Evolutionary conservation across 2,329 filamentous ascomycete genomes (phyloP).

Genomic region (Fusarium palustre): DNA sequence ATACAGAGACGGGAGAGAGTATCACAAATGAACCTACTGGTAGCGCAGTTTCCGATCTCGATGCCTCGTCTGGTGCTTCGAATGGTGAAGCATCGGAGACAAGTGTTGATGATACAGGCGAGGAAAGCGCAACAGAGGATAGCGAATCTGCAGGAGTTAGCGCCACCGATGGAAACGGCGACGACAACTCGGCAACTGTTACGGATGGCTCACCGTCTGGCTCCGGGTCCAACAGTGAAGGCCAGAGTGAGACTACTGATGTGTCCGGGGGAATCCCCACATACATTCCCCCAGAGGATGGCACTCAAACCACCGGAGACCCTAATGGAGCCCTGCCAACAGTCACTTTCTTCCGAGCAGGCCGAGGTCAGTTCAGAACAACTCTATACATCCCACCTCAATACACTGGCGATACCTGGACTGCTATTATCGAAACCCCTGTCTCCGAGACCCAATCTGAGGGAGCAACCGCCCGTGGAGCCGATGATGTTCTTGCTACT

Average conservation of each 20-base stretch:
- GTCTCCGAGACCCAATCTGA: conserved; percentile 14
- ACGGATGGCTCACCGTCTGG: not conserved
- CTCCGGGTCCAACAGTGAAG: not conserved
- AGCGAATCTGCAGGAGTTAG: not conserved
- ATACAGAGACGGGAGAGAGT: not conserved
- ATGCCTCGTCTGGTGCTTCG: not conserved
- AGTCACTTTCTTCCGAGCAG: conserved; percentile 27
- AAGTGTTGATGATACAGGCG: accelerated
- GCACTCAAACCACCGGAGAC: not conserved
- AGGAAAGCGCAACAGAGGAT: not conserved
- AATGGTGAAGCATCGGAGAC: not conserved
- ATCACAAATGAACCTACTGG: accelerated
- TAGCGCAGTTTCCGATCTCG: accelerated
- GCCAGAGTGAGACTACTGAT: not conserved
- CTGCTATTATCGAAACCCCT: conserved; percentile 12
- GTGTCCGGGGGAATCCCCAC: not conserved
- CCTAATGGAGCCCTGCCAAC: not conserved
- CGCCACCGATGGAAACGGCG: not conserved
- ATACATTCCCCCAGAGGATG: not conserved
- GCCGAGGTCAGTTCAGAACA: not conserved
- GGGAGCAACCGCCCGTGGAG: conserved; percentile 5
- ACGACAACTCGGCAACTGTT: not conserved
- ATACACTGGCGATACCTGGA: conserved; percentile 6
- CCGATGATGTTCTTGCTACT: not conserved
- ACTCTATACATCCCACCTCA: conserved; percentile 17